A percentile compares a stretch with the other conserved stretches of the same genome.
These are phyloP conservation scores for Aspergillus biplanus DNA, from an alignment of 495 filamentous ascomycete genomes.

Conservation along the genomic window DNA sequence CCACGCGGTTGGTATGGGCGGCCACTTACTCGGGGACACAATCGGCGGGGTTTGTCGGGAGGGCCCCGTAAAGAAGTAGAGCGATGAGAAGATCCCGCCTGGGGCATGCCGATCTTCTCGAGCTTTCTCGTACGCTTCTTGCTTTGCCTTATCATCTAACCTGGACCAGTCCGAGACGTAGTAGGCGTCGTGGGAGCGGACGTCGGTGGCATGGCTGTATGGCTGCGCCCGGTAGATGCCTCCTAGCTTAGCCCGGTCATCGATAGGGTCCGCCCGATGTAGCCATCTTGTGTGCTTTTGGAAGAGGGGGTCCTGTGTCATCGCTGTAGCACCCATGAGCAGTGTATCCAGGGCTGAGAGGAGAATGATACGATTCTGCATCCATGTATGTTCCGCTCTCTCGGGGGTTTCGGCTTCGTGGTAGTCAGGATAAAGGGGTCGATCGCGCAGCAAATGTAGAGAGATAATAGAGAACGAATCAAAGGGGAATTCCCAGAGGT, in stretches of 20 bases:
- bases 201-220: neutral
- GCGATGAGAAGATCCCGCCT: neutral
- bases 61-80: neutral
- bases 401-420: neutral
- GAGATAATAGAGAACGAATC: conserved; percentile 41
- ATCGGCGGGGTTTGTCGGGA: neutral
- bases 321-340: conserved; percentile 31
- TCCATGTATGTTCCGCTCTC: conserved; percentile 26
- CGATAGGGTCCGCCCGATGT: conserved; percentile 6
- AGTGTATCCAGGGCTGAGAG: conserved; percentile 33
- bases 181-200: neutral
- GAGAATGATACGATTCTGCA: conserved; percentile 34
- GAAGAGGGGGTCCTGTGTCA: conserved; percentile 30
- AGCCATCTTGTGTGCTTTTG: conserved; percentile 11
- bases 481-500: conserved; percentile 48
- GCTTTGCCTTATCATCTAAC: neutral
- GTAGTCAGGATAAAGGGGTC: conserved; percentile 28
- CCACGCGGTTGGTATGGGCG: neutral
- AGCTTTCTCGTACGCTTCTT: neutral
- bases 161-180: neutral
- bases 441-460: conserved; percentile 33
- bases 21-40: neutral
- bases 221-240: conserved; percentile 40
- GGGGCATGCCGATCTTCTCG: neutral
- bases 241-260: conserved; percentile 36